Conservation (phyloP, 1,284 basidiomycete species). For the Gastroboletus turbinatus region DNA sequence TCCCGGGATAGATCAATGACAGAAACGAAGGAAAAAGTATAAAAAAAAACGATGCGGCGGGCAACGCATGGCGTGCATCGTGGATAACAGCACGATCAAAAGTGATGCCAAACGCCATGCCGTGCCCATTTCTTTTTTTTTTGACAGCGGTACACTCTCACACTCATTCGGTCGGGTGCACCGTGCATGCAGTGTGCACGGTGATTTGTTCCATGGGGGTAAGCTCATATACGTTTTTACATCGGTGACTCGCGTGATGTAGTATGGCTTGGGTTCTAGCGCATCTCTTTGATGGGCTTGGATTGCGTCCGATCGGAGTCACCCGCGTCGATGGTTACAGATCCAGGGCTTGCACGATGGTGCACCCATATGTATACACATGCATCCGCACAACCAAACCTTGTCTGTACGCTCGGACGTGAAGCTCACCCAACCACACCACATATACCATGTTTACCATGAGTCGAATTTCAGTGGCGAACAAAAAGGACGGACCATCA, state of each 20-base stretch:
- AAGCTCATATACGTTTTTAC: neutral
- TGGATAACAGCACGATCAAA: neutral
- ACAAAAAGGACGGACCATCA: conserved; percentile 9
- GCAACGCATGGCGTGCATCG: neutral
- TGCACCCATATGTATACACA: neutral
- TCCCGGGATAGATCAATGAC: neutral
- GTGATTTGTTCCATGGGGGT: neutral
- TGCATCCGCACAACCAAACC: neutral
- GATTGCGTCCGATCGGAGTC: neutral
- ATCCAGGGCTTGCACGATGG: neutral
- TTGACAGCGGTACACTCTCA: neutral
- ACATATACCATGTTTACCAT: conserved; percentile 6
- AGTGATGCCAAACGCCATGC: neutral
- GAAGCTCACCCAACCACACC: neutral
- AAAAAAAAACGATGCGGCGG: neutral
- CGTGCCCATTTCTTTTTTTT: neutral
- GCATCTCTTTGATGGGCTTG: neutral
- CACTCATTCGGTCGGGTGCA: no score
- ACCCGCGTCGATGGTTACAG: neutral
- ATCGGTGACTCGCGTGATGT: neutral
- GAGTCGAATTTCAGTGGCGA: conserved; percentile 6
- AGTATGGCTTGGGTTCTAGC: neutral
- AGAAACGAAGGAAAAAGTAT: no score
- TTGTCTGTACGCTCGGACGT: neutral
- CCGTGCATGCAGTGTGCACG: neutral